Evolutionary conservation across 306 rosid species (phyloP), one percentile per base, ranked within the genome.

Genomic region (Alnus glutinosa): DNA sequence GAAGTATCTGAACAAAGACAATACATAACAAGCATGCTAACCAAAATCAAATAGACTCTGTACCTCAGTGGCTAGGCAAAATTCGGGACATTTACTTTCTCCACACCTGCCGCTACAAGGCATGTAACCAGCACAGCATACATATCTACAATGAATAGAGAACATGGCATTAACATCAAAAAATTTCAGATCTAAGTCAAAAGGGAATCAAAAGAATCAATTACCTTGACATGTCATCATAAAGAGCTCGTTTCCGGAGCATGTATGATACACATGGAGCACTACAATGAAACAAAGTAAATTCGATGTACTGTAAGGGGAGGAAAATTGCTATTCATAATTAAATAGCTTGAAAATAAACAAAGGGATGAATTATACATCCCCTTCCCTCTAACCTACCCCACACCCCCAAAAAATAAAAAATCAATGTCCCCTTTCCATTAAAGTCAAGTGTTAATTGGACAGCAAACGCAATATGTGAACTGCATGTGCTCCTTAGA

Each of bases 41-140:
- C 54, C 54, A 63, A 66, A 70, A 50, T 52, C 36, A 72, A 78
- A 54, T n/a, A 50, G 55, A 66, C 9, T 79, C 13, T 13, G 49
- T 85, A 94, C 98, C 98, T 94, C 98, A 15, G 94, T 90, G 77
- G 85, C 80, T 55, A 92, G 91, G 88, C 97, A 94, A 82, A 90
- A 85, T 83, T 92, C 93, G 75, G 98, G 97, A 78, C 93, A 91
- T 84, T 75, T 80, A 61, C 98, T 93, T 87, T 93, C 98, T 73
- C 98, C 98, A 80, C 97, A 93, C 74, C 92, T 87, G 54, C 98
- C 98, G 71, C 98, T 93, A 77, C 97, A 92, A 52, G 98, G 98
- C 98, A 94, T 88, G 83, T 92, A 94, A 79, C 97, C 97, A 76
- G 94, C 98, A 85, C 98, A 94, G 63, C 97, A 94, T 4, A 85